phyloP scores from a whole-genome alignment of 257 asterid species.

The Anisodus tanguticus region DNA sequence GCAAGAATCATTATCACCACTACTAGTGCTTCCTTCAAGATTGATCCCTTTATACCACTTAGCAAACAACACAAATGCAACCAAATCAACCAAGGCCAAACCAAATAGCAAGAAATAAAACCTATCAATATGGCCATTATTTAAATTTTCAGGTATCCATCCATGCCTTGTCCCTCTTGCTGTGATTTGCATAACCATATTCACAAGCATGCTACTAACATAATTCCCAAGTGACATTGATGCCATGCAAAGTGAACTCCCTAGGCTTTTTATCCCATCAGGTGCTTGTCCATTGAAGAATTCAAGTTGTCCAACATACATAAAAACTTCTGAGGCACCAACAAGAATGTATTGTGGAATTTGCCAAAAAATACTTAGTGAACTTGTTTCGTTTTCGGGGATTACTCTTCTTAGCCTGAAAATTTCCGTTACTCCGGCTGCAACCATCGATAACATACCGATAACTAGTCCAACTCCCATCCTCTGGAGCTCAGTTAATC shows the following conservation, averaged over 20 bases:
- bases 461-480: slow-evolving; percentile 82
- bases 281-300: slow-evolving; percentile 84
- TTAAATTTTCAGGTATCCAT: slow-evolving; percentile 72
- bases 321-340: slow-evolving; percentile 86
- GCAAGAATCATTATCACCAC: neutral
- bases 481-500: slow-evolving; percentile 76
- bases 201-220: slow-evolving; percentile 66
- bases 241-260: slow-evolving; percentile 81
- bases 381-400: slow-evolving; percentile 44
- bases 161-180: slow-evolving; percentile 48
- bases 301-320: slow-evolving; percentile 81
- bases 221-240: slow-evolving; percentile 77
- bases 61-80: slow-evolving; percentile 52
- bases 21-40: slow-evolving; percentile 13
- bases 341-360: slow-evolving; percentile 71
- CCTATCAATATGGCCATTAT: slow-evolving; percentile 62
- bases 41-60: slow-evolving; percentile 57
- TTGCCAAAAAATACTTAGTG: slow-evolving; percentile 70
- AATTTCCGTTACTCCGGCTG: slow-evolving; percentile 62
- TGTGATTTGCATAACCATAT: slow-evolving; percentile 64
- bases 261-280: slow-evolving; percentile 79
- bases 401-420: slow-evolving; percentile 46
- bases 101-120: slow-evolving; percentile 64
- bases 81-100: slow-evolving; percentile 55
- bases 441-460: slow-evolving; percentile 69